phyloP scores from a whole-genome alignment of 2,329 filamentous ascomycete genomes.

The Nigrospora osmanthi region DNA sequence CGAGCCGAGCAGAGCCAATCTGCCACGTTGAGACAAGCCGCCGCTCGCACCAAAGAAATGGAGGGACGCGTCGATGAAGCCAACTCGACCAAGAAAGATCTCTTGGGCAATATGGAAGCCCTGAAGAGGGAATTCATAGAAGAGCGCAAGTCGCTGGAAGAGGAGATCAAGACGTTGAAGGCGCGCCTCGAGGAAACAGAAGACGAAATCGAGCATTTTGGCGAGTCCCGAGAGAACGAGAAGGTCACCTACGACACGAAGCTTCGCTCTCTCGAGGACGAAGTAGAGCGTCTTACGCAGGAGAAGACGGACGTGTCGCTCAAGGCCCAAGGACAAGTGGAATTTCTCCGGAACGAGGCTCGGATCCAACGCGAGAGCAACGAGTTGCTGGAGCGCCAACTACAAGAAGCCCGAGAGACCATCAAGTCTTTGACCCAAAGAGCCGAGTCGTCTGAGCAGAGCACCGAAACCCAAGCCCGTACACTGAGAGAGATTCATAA shows the following conservation, averaged over 20 bases:
- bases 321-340: conserved; percentile 54
- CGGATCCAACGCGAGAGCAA: conserved; percentile 52
- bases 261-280: conserved; percentile 59
- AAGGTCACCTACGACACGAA: conserved; percentile 62
- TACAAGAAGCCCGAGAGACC: conserved; percentile 48
- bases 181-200: conserved; percentile 79
- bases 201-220: conserved; percentile 80
- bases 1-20: conserved; percentile 63
- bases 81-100: conserved; percentile 86
- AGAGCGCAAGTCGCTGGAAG: conserved; percentile 76
- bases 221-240: conserved; percentile 78
- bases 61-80: conserved; percentile 72
- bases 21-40: conserved; percentile 61
- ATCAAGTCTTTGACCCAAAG: conserved; percentile 41
- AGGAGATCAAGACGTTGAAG: conserved; percentile 70
- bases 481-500: conserved; percentile 51
- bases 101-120: conserved; percentile 90
- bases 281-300: conserved; percentile 57
- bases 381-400: conserved; percentile 48
- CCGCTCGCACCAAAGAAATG: conserved; percentile 50
- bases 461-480: conserved; percentile 41
- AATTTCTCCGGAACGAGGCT: conserved; percentile 54
- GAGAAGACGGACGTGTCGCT: conserved; percentile 49
- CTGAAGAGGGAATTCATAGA: conserved; percentile 81
- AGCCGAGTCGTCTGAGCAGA: conserved; percentile 41